Evolutionary conservation across 2,329 filamentous ascomycete genomes (phyloP), one percentile per base, ranked within the genome.

Genomic region (Xylaria digitata): DNA sequence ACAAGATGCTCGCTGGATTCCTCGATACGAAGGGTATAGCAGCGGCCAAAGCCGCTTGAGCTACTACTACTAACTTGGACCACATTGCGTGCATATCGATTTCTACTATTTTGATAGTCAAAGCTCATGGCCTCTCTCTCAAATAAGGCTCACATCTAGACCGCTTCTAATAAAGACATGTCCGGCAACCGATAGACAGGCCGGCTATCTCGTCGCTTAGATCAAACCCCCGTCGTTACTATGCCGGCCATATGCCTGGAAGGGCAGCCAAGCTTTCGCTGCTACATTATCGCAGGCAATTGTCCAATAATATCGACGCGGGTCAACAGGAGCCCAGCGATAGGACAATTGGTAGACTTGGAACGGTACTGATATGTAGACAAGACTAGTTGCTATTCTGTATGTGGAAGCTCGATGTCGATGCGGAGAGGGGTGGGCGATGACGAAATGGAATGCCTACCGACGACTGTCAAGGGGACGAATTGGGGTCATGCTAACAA

Each of bases 1-100:
- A 49, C 15, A 75, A 45, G 17, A 71, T 49, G 21, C 43, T 63
- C 26, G 72, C 70, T 26, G 72, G 73, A 55, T 75, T 74, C 2
- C 48, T 67, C 17, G 73, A 71, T 0, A 66, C 71, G 32, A 67
- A 50, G 8, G 70, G 71, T 21, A 64, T 57, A 37, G 71, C 67
- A 21, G 62, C 63, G 45, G 63, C 67, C 3, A 73, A 30, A 17
- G 60, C 65, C 42, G 67, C 71, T 26, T 66, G 60, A n/a, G 60
- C 61, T 19, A 69, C 9, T 19, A 69, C 9, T 15, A 70, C 19
- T 11, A 70, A 30, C 17, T 30, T 45, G 7, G 54, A 69, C 63
- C 64, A 68, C 71, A 72, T 73, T 45, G 42, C 55, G 53, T 11
- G 34, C 9, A 23, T 0, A n/a, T 8, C 23, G n/a, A 32, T 50